These are phyloP conservation scores for Naganishia kalamii DNA, from an alignment of 768 basidiomycete genomes.

Conservation along the genomic window DNA sequence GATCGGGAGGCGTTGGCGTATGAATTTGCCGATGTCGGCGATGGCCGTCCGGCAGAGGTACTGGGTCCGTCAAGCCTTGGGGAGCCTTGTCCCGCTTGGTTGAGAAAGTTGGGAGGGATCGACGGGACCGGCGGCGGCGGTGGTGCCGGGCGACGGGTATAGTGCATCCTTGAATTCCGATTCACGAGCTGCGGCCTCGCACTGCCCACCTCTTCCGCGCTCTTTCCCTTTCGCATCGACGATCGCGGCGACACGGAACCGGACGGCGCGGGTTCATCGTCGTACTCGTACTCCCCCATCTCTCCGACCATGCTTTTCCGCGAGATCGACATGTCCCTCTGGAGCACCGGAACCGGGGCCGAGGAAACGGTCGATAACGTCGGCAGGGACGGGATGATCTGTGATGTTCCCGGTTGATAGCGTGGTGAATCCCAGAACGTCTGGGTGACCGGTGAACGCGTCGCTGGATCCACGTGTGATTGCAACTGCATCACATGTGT, in stretches of 20 bases:
- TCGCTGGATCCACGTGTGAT: background rate
- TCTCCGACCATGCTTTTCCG: slow-evolving; percentile 15
- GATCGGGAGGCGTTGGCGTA: background rate
- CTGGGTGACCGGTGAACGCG: background rate
- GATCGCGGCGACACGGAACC: background rate
- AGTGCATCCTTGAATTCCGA: slow-evolving; percentile 16
- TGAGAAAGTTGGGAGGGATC: background rate
- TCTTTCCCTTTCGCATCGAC: background rate
- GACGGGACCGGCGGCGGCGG: slow-evolving; percentile 7
- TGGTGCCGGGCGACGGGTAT: slow-evolving; percentile 6
- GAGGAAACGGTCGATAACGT: background rate
- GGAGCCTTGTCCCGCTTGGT: background rate
- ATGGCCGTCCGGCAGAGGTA: background rate
- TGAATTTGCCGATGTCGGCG: too few species aligned
- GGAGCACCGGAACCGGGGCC: background rate
- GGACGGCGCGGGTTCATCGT: background rate
- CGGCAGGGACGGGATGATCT: slow-evolving; percentile 5
- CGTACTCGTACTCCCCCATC: slow-evolving; percentile 11
- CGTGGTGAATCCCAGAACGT: background rate
- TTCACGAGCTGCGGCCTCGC: background rate
- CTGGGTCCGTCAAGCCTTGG: background rate
- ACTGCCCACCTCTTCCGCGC: background rate
- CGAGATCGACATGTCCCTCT: slow-evolving; percentile 4
- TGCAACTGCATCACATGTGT: background rate
- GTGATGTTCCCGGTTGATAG: slow-evolving; percentile 1